Conservation (phyloP, 2,329 filamentous ascomycete species). For the Beauveria varroae region DNA sequence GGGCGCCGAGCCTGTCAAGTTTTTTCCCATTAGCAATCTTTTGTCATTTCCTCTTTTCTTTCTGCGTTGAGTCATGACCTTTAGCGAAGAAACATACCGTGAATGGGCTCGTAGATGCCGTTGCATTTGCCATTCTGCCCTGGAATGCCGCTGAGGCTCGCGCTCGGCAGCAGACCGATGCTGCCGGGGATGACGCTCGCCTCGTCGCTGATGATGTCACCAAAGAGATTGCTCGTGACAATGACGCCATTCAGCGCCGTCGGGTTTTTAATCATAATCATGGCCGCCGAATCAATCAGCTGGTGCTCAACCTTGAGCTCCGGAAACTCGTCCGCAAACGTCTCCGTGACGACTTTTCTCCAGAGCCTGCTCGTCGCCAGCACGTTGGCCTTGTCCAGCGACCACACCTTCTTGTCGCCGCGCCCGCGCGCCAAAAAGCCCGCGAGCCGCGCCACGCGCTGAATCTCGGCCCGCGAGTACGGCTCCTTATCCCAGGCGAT, state of each 20-base stretch:
- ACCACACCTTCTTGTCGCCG: conserved; percentile 65
- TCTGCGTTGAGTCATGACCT: too few relatives aligned
- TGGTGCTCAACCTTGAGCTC: conserved; percentile 79
- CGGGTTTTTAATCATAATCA: conserved; percentile 96
- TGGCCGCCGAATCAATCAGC: conserved; percentile 92
- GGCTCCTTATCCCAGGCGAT: conserved; percentile 77
- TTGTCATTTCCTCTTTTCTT: too few relatives aligned
- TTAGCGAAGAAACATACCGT: conserved; percentile 41
- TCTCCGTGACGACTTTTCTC: conserved; percentile 78
- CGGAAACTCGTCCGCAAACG: conserved; percentile 84
- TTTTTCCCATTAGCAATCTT: too few relatives aligned
- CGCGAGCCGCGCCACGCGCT: conserved; percentile 77
- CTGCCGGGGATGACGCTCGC: conserved; percentile 60
- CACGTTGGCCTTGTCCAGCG: conserved; percentile 93
- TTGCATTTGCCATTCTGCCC: conserved; percentile 80
- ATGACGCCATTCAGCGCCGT: conserved; percentile 81
- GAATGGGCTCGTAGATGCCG: conserved; percentile 96
- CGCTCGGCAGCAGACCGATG: conserved; percentile 80
- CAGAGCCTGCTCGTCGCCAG: conserved; percentile 84
- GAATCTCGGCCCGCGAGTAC: conserved; percentile 78
- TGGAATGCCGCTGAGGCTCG: conserved; percentile 77
- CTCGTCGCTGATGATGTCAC: conserved; percentile 94
- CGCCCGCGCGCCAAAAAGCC: conserved; percentile 72
- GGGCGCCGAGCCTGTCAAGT: conserved; percentile 64
- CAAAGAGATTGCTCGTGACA: conserved; percentile 89